Evolutionary conservation across 768 basidiomycete genomes (phyloP), one percentile per base, ranked within the genome.

Genomic region (Lentinula edodes): DNA sequence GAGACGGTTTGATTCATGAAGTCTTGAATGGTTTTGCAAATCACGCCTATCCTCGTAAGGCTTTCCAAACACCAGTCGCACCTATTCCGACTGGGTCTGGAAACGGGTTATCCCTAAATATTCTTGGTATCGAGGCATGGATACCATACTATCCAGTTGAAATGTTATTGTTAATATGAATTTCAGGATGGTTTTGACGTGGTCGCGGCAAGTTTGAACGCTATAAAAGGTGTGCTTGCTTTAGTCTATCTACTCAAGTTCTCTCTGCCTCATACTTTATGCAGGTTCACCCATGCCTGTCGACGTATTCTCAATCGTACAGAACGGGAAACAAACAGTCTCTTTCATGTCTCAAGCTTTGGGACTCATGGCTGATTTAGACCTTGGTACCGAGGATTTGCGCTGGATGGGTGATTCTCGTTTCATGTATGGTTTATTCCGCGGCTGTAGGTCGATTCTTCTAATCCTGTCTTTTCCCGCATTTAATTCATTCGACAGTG

Each of bases 381-480:
- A 94, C 73, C 73, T 91, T 50, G 89, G 89, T 60, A 95, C 93
- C 1, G 93, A 95, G 62, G 76, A 91, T 66, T 72, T 95, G 45
- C 83, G 92, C 8, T 94, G 90, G 88, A 87, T 95, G 87, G 93
- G 93, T 9, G 89, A 88, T 67, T 76, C 80, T 12, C 87, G 93
- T 8, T 95, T 95, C 71, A 70, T 88, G 35, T 75, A 83, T 62
- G 93, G 93, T 8, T 84, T 84, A 68, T 68, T 95, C 3, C 78
- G 83, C 54, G 90, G 88, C 71, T 67, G 91, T 91, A 68, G 63
- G 85, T 70, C 28, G 28, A 6, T 23, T 39, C 23, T 13, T 43
- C 57, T 1, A 32, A 20, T 45, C 38, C 61, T 51, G 67, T 50
- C 28, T 39, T 45, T 38, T 41, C 39, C 39, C 28, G 15, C 35